Conservation (phyloP, 78 protist species). For the Chrysochromulina parva region DNA sequence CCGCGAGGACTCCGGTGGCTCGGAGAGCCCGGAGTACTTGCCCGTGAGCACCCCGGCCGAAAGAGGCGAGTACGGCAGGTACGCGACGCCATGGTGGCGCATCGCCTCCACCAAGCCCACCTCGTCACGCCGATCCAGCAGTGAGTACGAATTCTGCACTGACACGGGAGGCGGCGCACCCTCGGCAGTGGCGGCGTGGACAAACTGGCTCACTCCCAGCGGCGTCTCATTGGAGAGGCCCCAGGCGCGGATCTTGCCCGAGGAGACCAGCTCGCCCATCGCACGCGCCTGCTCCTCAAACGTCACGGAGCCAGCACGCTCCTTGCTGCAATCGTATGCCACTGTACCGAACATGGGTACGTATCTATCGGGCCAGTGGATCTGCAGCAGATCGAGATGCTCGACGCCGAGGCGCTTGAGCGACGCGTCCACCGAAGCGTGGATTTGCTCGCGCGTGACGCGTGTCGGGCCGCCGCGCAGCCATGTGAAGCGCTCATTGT, state of each 20-base stretch:
- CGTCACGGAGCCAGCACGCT: too few species aligned
- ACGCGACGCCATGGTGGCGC: not conserved
- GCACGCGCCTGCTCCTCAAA: conserved; percentile 38
- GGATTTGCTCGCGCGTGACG: not conserved
- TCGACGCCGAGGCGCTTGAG: conserved; percentile 41
- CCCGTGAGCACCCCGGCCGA: conserved; percentile 30
- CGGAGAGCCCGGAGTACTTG: not conserved
- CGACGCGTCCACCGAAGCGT: conserved; percentile 44
- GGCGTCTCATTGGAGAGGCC: conserved; percentile 50
- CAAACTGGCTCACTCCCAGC: conserved; percentile 16
- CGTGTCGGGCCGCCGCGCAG: not conserved
- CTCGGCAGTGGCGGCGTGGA: not conserved
- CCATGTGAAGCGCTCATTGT: conserved; percentile 24
- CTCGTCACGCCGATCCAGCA: conserved; percentile 29
- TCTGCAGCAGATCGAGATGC: conserved; percentile 60
- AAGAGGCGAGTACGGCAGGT: conserved; percentile 35
- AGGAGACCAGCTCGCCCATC: conserved; percentile 34
- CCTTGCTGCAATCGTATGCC: too few species aligned
- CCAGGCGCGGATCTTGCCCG: conserved; percentile 48
- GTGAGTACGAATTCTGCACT: conserved; percentile 39
- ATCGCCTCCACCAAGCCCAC: conserved; percentile 4
- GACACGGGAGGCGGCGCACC: conserved; percentile 31
- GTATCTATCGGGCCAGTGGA: conserved; percentile 54
- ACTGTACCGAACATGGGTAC: too few species aligned
- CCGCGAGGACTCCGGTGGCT: not conserved